Conservation (phyloP, 176 grass and related monocot genomes). For the Poa pratensis region DNA sequence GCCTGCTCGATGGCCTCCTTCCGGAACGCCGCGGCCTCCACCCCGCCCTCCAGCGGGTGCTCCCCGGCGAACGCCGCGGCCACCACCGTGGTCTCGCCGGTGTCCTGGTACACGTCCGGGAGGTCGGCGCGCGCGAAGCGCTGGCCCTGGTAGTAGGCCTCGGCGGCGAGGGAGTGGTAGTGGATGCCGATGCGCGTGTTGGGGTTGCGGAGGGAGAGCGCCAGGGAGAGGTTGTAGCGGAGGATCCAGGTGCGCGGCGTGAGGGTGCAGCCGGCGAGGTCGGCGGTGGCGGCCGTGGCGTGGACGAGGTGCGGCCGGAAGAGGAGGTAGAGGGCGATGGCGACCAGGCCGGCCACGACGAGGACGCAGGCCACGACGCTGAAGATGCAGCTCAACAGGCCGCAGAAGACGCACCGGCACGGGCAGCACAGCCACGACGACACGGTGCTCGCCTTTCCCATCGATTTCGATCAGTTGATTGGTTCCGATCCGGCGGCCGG, state of each 20-base stretch:
- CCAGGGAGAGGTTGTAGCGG: constrained; percentile 45
- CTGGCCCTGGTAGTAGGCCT: constrained; percentile 47
- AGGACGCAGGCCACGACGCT: constrained; percentile 31
- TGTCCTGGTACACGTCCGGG: constrained; percentile 36
- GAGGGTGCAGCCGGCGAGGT: constrained; percentile 35
- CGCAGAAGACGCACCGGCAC: constrained; percentile 45
- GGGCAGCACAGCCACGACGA: constrained; percentile 42
- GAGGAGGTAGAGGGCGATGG: constrained; percentile 36
- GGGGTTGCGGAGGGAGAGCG: constrained; percentile 7
- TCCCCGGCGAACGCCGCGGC: neutral
- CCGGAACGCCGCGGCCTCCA: constrained; percentile 37
- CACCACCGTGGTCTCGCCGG: neutral
- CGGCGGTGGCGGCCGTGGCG: constrained; percentile 29
- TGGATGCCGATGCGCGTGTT: constrained; percentile 45
- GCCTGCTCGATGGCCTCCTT: constrained; percentile 37
- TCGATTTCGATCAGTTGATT: constrained; percentile 13
- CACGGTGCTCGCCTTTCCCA: constrained; percentile 25
- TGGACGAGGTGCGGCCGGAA: constrained; percentile 50
- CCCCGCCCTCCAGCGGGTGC: constrained; percentile 32
- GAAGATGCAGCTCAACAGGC: constrained; percentile 27
- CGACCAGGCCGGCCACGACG: constrained; percentile 22
- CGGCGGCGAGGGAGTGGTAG: constrained; percentile 38
- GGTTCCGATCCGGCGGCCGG: neutral
- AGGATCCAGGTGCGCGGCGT: constrained; percentile 36
- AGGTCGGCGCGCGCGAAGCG: neutral